A percentile compares a stretch with the other conserved stretches of the same genome.
phyloP scores from a whole-genome alignment of 2,329 filamentous ascomycete species.

The Pestalotiopsis sp. region DNA sequence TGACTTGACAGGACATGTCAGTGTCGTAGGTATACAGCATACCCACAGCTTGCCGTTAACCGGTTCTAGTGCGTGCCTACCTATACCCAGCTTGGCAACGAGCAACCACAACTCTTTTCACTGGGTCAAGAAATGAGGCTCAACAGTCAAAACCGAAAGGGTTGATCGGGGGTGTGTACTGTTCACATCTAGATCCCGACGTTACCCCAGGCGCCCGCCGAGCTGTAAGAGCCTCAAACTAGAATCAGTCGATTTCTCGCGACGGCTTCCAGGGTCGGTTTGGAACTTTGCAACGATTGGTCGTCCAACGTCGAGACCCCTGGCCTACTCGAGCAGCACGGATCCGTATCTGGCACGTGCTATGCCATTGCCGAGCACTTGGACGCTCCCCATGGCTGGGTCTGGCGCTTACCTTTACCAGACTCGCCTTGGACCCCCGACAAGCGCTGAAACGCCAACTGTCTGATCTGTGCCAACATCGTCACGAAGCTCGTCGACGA shows the following conservation, averaged over 20 bases:
- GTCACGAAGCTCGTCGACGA: slow-evolving; percentile 9
- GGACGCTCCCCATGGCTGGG: neutral
- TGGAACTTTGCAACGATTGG: slow-evolving; percentile 2
- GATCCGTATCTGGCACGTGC: neutral
- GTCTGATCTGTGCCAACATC: slow-evolving; percentile 8
- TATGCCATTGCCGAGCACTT: neutral
- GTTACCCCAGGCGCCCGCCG: neutral
- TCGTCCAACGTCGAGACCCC: neutral
- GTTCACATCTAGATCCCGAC: neutral
- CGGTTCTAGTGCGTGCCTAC: neutral
- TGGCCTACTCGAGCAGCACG: neutral
- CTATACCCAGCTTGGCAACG: slow-evolving; percentile 5
- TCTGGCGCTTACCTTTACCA: slow-evolving; percentile 5
- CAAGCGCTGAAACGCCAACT: slow-evolving; percentile 14
- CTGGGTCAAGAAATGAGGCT: slow-evolving; percentile 4
- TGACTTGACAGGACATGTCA: neutral
- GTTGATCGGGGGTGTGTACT: neutral
- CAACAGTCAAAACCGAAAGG: neutral
- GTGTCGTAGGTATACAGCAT: neutral
- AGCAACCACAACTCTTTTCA: neutral
- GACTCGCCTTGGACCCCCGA: neutral
- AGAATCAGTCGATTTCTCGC: slow-evolving; percentile 12
- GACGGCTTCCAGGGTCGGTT: slow-evolving; percentile 1
- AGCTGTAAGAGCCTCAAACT: slow-evolving; percentile 13
- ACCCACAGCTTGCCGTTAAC: slow-evolving; percentile 2